These are phyloP conservation scores for Elongisporangium senticosum DNA, from an alignment of 352 stramenopile genomes.

Conservation along the genomic window DNA sequence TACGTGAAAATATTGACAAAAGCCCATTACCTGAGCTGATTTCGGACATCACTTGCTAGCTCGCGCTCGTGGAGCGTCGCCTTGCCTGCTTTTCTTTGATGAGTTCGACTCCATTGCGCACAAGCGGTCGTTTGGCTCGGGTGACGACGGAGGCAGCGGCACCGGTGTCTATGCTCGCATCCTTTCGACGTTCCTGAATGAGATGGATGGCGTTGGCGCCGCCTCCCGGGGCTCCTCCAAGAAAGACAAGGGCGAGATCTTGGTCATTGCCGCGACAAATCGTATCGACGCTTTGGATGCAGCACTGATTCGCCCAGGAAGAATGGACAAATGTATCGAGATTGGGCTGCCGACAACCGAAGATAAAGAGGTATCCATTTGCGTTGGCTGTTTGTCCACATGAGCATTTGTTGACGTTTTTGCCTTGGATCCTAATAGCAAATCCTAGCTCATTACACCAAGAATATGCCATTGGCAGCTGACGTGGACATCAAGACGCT, in stretches of 20 bases:
- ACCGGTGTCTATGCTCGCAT: slow-evolving; percentile 73
- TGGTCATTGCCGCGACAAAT: slow-evolving; percentile 77
- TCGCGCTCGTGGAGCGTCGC: slow-evolving; percentile 57
- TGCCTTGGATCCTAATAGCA: slow-evolving; percentile 26
- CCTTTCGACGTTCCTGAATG: slow-evolving; percentile 80
- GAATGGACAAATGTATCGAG: slow-evolving; percentile 74
- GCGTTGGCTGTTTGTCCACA: not conserved
- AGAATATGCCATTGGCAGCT: slow-evolving; percentile 54
- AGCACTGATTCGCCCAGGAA: slow-evolving; percentile 63
- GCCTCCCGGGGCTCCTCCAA: slow-evolving; percentile 12
- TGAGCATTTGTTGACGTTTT: not conserved
- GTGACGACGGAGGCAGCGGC: slow-evolving; percentile 25
- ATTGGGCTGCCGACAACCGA: slow-evolving; percentile 40
- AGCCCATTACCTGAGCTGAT: not conserved
- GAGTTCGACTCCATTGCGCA: slow-evolving; percentile 80
- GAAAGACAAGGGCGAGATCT: slow-evolving; percentile 29
- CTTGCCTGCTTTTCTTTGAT: slow-evolving; percentile 84
- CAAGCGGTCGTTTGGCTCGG: slow-evolving; percentile 56
- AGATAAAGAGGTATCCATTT: slow-evolving; percentile 38
- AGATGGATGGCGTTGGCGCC: slow-evolving; percentile 75
- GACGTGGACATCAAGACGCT: slow-evolving; percentile 52
- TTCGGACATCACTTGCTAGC: slow-evolving; percentile 15
- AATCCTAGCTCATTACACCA: slow-evolving; percentile 62
- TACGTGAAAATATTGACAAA: slow-evolving; percentile 6
- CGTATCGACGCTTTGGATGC: slow-evolving; percentile 61